Conservation (phyloP, 345 rosid species). For the Lumnitzera racemosa region DNA sequence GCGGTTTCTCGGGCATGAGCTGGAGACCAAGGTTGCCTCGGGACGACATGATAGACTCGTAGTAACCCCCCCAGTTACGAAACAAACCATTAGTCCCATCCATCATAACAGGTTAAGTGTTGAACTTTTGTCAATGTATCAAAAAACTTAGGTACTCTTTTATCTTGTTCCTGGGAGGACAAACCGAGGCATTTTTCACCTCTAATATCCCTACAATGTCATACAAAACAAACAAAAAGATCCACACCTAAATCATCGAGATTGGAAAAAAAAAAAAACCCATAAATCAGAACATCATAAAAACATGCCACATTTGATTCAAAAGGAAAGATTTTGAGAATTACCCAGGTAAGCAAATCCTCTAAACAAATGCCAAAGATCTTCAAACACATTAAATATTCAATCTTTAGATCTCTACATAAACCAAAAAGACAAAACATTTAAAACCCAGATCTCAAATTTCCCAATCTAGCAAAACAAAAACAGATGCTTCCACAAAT, state of each 20-base stretch:
- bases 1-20: slow-evolving; percentile 19
- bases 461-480: too few relatives aligned
- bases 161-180: slow-evolving; percentile 6
- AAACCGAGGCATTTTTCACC: slow-evolving; percentile 9
- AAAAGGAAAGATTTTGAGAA: not conserved
- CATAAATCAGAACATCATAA: not conserved
- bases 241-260: slow-evolving; percentile 1
- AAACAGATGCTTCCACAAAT: not conserved
- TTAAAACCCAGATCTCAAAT: slow-evolving; percentile 13
- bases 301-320: not conserved
- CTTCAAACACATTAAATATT: slow-evolving; percentile 3
- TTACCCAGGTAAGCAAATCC: slow-evolving; percentile 11
- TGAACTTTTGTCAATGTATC: not conserved
- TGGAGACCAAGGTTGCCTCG: slow-evolving; percentile 21
- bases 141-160: slow-evolving; percentile 3
- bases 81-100: slow-evolving; percentile 22
- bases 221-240: not conserved
- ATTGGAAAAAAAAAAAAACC: not conserved
- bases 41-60: slow-evolving; percentile 16
- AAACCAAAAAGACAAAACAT: slow-evolving; percentile 5
- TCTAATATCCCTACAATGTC: slow-evolving; percentile 10
- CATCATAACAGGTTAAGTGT: slow-evolving; percentile 5
- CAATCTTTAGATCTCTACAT: slow-evolving; percentile 13
- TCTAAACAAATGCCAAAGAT: slow-evolving; percentile 7
- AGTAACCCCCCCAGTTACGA: slow-evolving; percentile 22